Conservation (phyloP, 1,284 basidiomycete species). For the Trichosporon sp. region DNA sequence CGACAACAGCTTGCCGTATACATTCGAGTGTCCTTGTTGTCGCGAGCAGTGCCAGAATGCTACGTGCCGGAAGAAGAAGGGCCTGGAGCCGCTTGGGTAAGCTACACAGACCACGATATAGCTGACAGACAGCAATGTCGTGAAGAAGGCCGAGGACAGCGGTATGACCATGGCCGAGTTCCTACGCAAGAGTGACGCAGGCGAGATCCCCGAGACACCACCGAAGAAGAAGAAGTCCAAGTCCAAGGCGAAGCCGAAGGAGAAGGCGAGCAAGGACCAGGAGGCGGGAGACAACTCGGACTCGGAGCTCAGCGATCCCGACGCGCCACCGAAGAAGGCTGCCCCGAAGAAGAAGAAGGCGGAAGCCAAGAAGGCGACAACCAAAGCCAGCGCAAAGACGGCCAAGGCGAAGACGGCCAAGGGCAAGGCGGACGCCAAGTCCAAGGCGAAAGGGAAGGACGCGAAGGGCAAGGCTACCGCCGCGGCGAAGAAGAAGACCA, state of each 20-base stretch:
- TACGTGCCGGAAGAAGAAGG: conserved; percentile 31
- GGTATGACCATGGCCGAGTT: conserved; percentile 13
- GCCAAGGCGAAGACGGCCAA: background rate
- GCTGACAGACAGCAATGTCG: conserved; percentile 11
- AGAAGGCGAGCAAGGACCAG: background rate
- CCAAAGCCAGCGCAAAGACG: background rate
- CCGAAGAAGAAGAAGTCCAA: background rate
- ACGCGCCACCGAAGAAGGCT: conserved; percentile 9
- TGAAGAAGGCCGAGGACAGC: conserved; percentile 14
- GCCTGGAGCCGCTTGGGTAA: conserved; percentile 23
- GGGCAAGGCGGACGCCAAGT: conserved; percentile 7
- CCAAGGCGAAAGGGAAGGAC: conserved; percentile 7
- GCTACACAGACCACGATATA: background rate
- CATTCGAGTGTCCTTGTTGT: conserved; percentile 34
- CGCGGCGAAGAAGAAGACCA: conserved; percentile 11
- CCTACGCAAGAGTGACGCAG: conserved; percentile 6
- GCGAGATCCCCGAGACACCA: background rate
- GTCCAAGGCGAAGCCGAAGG: background rate
- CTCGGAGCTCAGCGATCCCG: conserved; percentile 15
- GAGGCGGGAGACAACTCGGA: conserved; percentile 1
- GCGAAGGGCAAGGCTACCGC: conserved; percentile 11
- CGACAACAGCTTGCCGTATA: conserved; percentile 13
- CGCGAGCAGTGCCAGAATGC: conserved; percentile 28
- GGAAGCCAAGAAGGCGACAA: background rate
- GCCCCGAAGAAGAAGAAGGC: conserved; percentile 7